Base-by-base conservation (phyloP, 2,329 filamentous ascomycete species). In the Colletotrichum spinosum region DNA sequence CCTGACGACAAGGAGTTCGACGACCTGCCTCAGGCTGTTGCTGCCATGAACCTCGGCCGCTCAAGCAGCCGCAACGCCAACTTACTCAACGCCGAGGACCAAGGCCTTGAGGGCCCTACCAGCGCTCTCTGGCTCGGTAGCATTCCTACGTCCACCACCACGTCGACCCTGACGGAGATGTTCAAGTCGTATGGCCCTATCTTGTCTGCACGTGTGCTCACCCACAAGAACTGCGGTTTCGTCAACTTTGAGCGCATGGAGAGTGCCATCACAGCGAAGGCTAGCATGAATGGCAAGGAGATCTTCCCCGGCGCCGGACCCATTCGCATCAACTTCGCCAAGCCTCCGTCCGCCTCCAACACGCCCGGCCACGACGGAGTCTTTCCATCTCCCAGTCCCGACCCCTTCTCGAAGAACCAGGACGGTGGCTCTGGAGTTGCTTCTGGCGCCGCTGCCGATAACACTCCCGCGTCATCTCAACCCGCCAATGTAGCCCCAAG, bases 191-290 rank as follows among this genome's bases (percentile, higher is more conserved):
- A 96, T 70, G 96, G 96, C 9, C 87, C 91, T 3, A 97, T 99
- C 68, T 86, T 96, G 70, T 97, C 95, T 4, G 95, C 93, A 35
- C 88, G 96, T 69, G 96, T 99, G 5, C 84, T 99, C 67, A 98
- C 96, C 0, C 94, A 99, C 83, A 99, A 99, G 85, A 98, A 97
- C 79, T 99, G 96, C 76, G 96, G 95, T 3, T 99, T 99, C 72
- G 95, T 99, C 75, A 99, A 99, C 78, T 99, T 97, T 73, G 94
- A 98, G 78, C 90, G 88, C 65, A 81, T 96, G 37, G 94, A 98
- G 69, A 97, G 93, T 75, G 96, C 96, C 60, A 90, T 97, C 44
- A 90, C 93, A 66, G 96, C 96, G 13, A 97, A 95, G 77, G 89
- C 89, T 12, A 86, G 90, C 74, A 90, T 97, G 79, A 98, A 98